A percentile compares a stretch with the other conserved stretches of the same genome.
Evolutionary conservation across 2,329 filamentous ascomycete genomes (phyloP).

Genomic region (Colletotrichum endophyticum): DNA sequence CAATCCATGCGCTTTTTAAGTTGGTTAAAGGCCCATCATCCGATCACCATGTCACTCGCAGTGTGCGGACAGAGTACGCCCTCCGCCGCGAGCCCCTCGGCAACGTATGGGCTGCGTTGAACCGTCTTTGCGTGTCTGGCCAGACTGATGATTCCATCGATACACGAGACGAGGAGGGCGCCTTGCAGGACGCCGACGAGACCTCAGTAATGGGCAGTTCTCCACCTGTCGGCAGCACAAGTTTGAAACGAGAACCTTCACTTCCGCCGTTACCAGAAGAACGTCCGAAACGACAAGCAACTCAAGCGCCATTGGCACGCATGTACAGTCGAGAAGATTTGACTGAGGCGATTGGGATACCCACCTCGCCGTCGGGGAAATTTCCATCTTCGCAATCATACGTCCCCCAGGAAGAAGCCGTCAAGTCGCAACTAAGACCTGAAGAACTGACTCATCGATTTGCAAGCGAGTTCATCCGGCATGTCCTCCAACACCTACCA

Average conservation of each 20-base stretch:
- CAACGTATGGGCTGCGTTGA: not conserved
- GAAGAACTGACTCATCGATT: not conserved
- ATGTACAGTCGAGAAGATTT: not conserved
- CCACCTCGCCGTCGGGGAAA: not conserved
- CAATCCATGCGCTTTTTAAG: not conserved
- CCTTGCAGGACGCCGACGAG: not conserved
- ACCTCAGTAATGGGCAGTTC: not conserved
- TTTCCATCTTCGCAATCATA: not conserved
- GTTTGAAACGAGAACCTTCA: not conserved
- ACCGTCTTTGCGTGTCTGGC: not conserved
- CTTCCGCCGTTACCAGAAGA: not conserved
- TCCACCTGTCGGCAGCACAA: not conserved
- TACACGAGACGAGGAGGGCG: not conserved
- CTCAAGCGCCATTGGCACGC: not conserved
- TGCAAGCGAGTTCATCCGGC: not conserved
- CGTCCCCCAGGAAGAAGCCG: not conserved
- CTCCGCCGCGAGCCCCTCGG: not conserved
- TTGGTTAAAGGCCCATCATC: not conserved
- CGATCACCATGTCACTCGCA: not conserved
- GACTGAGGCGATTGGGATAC: not conserved
- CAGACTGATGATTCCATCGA: not conserved
- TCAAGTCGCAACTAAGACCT: not conserved
- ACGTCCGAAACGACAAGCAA: not conserved
- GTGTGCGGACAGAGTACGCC: not conserved
- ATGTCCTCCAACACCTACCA: not conserved